Base-by-base conservation (phyloP, 108 stramenopile genomes). In the Nitzschia sp. region DNA sequence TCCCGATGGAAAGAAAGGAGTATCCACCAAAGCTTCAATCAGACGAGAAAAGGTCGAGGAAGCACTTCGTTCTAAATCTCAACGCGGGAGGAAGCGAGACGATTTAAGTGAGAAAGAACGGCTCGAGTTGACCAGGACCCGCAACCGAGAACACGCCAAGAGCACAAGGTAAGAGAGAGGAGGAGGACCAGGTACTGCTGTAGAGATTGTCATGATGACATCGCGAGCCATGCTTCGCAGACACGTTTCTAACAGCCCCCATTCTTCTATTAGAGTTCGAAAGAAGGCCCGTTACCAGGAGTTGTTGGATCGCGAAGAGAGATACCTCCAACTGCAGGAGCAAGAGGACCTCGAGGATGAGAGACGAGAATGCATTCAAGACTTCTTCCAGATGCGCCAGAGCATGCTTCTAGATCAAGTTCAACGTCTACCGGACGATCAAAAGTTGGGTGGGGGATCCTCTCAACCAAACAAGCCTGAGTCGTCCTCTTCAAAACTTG, bases 131-230 rank as follows among this genome's bases (percentile, higher is more conserved):
- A 89, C 91, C 1, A 60, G 85, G 34, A 89, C 85, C 23, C 72
- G 91, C 8, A 92, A 92, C 59, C 84, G 91, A 36, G 82, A 89
- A 63, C 91, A 92, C 62, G 91, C 91, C 58, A 83, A 82, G 66
- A 85, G 79, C 45, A 92, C 91, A 22, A 69, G 86, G 85, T 86
- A 72, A 32, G 85, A 26, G n/a, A n/a, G n/a, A n/a, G n/a, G n/a
- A n/a, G n/a, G n/a, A n/a, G n/a, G n/a, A n/a, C n/a, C n/a, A n/a
- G n/a, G n/a, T n/a, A n/a, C n/a, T n/a, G n/a, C n/a, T n/a, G n/a
- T n/a, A n/a, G n/a, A n/a, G n/a, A n/a, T n/a, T n/a, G n/a, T n/a
- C n/a, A n/a, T n/a, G n/a, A n/a, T n/a, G n/a, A n/a, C n/a, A n/a
- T n/a, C n/a, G n/a, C n/a, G n/a, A n/a, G n/a, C n/a, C n/a, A n/a